Conservation (phyloP, 768 basidiomycete genomes). For the Leccinellum rugosiceps region DNA sequence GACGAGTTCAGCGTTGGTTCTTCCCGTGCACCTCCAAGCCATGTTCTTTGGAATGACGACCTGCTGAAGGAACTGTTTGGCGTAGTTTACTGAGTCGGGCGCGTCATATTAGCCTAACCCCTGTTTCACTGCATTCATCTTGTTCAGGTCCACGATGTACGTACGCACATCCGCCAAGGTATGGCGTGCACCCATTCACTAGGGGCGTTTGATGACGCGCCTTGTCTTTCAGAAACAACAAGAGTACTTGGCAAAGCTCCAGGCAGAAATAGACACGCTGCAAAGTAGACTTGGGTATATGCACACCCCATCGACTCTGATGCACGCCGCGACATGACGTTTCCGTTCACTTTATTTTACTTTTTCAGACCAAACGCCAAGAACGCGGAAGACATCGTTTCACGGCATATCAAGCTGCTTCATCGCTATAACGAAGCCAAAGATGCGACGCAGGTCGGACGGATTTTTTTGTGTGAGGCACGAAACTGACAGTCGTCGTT, state of each 20-base stretch:
- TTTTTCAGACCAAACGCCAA: constrained; percentile 35
- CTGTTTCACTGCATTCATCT: neutral
- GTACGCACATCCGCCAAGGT: constrained; percentile 31
- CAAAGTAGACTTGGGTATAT: constrained; percentile 46
- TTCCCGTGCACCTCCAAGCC: constrained; percentile 81
- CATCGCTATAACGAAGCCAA: constrained; percentile 82
- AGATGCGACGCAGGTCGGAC: constrained; percentile 69
- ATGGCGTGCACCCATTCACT: neutral
- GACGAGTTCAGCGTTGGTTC: constrained; percentile 70
- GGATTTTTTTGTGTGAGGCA: neutral
- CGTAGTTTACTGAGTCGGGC: constrained; percentile 1
- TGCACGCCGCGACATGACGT: neutral
- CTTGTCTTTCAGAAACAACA: constrained; percentile 44
- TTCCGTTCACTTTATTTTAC: neutral
- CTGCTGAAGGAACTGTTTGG: constrained; percentile 9
- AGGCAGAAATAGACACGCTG: constrained; percentile 46
- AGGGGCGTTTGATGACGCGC: neutral
- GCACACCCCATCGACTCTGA: neutral
- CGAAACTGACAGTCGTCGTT: neutral
- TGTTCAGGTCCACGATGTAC: constrained; percentile 20
- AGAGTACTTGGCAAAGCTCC: constrained; percentile 43
- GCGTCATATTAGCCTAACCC: constrained; percentile 1
- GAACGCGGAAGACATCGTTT: constrained; percentile 58
- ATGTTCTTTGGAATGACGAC: constrained; percentile 36
- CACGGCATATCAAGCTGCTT: constrained; percentile 65